phyloP scores from a whole-genome alignment of 2,329 filamentous ascomycete species.

The Ceratocystis variospora region DNA sequence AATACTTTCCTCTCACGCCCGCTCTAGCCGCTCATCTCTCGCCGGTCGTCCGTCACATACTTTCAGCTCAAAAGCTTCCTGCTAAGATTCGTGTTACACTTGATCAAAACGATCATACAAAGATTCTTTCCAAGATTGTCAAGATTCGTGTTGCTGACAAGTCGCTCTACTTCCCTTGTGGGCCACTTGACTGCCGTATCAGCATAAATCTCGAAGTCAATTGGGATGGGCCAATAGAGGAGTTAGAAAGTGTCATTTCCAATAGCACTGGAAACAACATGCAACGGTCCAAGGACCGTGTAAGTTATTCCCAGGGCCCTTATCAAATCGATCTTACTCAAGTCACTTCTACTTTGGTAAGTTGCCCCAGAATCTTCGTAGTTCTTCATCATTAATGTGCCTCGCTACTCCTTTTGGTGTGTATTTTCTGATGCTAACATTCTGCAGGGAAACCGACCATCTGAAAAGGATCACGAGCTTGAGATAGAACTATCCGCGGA shows the following conservation, averaged over 20 bases:
- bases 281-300: slow-evolving; percentile 65
- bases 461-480: slow-evolving; percentile 61
- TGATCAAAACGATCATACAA: slow-evolving; percentile 47
- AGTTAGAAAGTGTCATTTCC: slow-evolving; percentile 32
- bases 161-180: slow-evolving; percentile 68
- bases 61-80: slow-evolving; percentile 26
- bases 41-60: background rate
- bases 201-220: slow-evolving; percentile 91
- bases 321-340: slow-evolving; percentile 92
- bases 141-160: slow-evolving; percentile 80
- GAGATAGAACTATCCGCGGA: slow-evolving; percentile 61
- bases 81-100: slow-evolving; percentile 60
- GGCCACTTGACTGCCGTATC: slow-evolving; percentile 77
- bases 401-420: background rate
- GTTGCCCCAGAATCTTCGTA: slow-evolving; percentile 21
- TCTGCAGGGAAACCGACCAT: slow-evolving; percentile 28
- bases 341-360: slow-evolving; percentile 46
- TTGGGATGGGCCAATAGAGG: slow-evolving; percentile 55
- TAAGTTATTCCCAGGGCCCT: slow-evolving; percentile 77
- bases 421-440: background rate
- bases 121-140: slow-evolving; percentile 69
- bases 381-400: background rate
- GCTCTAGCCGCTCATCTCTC: slow-evolving; percentile 33
- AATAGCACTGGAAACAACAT: slow-evolving; percentile 22
- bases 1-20: slow-evolving; percentile 62